A percentile compares a stretch with the other conserved stretches of the same genome.
Conservation (phyloP, 139 green algal genomes). For the Chlamydomonas sp. region DNA sequence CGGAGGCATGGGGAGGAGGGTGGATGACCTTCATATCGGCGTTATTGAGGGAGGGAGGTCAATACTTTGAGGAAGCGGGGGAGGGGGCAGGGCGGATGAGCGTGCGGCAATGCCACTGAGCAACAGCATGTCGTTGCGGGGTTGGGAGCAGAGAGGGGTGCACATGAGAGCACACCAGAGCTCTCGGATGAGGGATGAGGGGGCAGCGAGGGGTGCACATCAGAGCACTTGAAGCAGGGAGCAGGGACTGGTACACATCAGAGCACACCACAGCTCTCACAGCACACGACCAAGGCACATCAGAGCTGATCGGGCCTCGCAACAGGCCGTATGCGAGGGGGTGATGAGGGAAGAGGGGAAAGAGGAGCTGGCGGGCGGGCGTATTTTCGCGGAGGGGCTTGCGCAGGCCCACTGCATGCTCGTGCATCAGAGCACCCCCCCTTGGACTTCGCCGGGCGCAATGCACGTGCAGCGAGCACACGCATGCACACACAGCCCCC, state of each 20-base stretch:
- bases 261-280: not conserved
- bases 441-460: no score
- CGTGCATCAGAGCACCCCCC: no score
- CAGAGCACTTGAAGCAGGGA: not conserved
- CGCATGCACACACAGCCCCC: no score
- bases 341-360: not conserved
- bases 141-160: not conserved
- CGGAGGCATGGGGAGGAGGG: not conserved
- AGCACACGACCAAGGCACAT: not conserved
- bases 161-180: not conserved
- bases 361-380: no score
- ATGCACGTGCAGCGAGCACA: no score
- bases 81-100: not conserved
- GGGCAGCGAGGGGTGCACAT: not conserved
- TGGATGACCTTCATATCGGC: slow-evolving; percentile 73
- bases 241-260: not conserved
- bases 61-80: slow-evolving; percentile 7
- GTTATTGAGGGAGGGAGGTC: slow-evolving; percentile 23
- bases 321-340: not conserved
- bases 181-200: not conserved
- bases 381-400: no score
- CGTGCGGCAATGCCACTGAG: not conserved
- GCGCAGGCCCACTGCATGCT: no score
- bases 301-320: no score
- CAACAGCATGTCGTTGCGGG: not conserved